Evolutionary conservation across 1,284 basidiomycete species (phyloP).

Genomic region (Naganishia cerealis): DNA sequence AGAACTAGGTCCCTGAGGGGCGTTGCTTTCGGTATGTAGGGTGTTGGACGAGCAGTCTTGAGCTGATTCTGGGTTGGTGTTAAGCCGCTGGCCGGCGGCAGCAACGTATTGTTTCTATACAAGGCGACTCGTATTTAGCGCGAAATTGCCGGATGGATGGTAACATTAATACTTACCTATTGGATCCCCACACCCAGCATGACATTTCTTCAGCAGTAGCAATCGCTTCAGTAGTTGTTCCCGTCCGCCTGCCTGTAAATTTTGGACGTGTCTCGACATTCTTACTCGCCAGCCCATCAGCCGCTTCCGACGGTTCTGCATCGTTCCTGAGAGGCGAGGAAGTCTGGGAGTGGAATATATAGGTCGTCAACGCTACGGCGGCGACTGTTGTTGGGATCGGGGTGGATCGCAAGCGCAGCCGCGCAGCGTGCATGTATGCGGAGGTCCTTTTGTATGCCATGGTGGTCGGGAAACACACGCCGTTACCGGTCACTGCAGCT

Average conservation of each 20-base stretch:
- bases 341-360: slow-evolving; percentile 16
- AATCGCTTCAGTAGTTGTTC: neutral
- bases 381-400: slow-evolving; percentile 13
- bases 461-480: neutral
- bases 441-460: slow-evolving; percentile 14
- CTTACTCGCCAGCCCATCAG: neutral
- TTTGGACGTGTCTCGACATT: neutral
- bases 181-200: slow-evolving; percentile 29
- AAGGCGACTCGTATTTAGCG: neutral
- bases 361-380: slow-evolving; percentile 26
- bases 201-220: slow-evolving; percentile 15
- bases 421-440: neutral
- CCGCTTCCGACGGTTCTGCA: neutral
- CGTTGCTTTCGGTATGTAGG: slow-evolving; percentile 49
- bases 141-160: too few relatives aligned
- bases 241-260: slow-evolving; percentile 6
- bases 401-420: neutral
- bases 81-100: slow-evolving; percentile 29
- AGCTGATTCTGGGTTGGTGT: slow-evolving; percentile 34
- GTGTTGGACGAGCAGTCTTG: slow-evolving; percentile 41
- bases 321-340: slow-evolving; percentile 22
- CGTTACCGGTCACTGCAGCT: neutral
- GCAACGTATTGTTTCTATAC: slow-evolving; percentile 39
- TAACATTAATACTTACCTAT: slow-evolving; percentile 10
- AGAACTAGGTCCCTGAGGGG: slow-evolving; percentile 73